phyloP scores from a whole-genome alignment of 2,329 filamentous ascomycete species.

The Nothomitra cinnamomea region DNA sequence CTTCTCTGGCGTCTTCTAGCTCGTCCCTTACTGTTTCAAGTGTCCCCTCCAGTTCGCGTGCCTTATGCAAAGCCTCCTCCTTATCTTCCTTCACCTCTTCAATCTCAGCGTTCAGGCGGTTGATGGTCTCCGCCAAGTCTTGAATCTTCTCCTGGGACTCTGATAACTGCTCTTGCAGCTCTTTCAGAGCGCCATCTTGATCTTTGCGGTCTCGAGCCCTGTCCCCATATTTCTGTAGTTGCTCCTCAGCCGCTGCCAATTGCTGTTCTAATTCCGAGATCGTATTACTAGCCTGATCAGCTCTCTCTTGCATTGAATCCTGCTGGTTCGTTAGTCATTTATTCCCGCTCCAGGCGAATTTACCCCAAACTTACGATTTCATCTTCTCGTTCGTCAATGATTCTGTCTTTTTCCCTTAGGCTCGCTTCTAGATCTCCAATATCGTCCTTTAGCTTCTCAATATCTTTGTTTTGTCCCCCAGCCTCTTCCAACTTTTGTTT shows the following conservation, averaged over 20 bases:
- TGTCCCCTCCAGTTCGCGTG: slow-evolving; percentile 12
- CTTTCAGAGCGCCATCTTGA: slow-evolving; percentile 20
- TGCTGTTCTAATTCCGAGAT: slow-evolving; percentile 32
- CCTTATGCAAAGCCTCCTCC: background rate
- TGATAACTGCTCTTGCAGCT: slow-evolving; percentile 19
- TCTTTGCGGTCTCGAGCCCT: slow-evolving; percentile 13
- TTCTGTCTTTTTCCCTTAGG: slow-evolving; percentile 56
- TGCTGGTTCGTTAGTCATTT: slow-evolving; percentile 16
- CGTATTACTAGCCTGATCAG: slow-evolving; percentile 24
- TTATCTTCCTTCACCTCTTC: slow-evolving; percentile 26
- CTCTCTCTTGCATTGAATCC: slow-evolving; percentile 41
- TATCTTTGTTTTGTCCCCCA: slow-evolving; percentile 37
- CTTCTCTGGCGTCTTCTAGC: slow-evolving; percentile 26
- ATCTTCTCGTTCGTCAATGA: slow-evolving; percentile 58
- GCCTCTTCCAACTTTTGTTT: slow-evolving; percentile 40
- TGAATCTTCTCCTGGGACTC: slow-evolving; percentile 3
- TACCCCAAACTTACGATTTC: slow-evolving; percentile 32
- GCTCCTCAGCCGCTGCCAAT: slow-evolving; percentile 23
- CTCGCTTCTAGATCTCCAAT: slow-evolving; percentile 62
- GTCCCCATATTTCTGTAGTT: background rate
- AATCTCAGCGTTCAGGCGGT: slow-evolving; percentile 21
- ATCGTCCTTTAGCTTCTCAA: slow-evolving; percentile 31
- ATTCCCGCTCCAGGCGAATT: slow-evolving; percentile 14
- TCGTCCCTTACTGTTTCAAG: slow-evolving; percentile 23
- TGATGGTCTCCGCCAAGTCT: slow-evolving; percentile 18